These are phyloP conservation scores for Verruconis gallopava DNA, from an alignment of 2,329 filamentous ascomycete genomes.

Conservation along the genomic window DNA sequence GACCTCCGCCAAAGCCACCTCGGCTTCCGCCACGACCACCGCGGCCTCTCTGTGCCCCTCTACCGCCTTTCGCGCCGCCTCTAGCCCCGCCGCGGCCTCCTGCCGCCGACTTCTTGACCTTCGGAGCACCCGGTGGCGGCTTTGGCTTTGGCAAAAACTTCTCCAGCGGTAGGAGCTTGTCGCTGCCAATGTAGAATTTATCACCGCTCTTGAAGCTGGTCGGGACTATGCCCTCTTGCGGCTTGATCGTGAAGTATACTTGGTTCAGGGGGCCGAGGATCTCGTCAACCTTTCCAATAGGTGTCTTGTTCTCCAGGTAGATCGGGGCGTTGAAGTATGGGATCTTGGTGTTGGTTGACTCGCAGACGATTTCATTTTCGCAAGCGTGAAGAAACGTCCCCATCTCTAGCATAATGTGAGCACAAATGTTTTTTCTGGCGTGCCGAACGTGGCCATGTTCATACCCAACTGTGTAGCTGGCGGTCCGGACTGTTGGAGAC, in stretches of 20 bases:
- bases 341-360: slow-evolving; percentile 87
- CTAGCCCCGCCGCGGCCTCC: slow-evolving; percentile 33
- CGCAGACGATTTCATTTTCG: slow-evolving; percentile 97
- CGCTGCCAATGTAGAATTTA: slow-evolving; percentile 90
- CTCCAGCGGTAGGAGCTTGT: slow-evolving; percentile 90
- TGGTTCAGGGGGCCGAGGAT: slow-evolving; percentile 95
- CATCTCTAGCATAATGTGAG: slow-evolving; percentile 50
- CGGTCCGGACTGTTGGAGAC: slow-evolving; percentile 15
- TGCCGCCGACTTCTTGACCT: slow-evolving; percentile 58
- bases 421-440: background rate
- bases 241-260: slow-evolving; percentile 97
- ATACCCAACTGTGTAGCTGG: background rate
- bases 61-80: slow-evolving; percentile 26
- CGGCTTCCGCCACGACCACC: slow-evolving; percentile 30
- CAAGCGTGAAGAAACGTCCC: slow-evolving; percentile 86
- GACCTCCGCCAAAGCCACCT: slow-evolving; percentile 27
- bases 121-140: slow-evolving; percentile 41
- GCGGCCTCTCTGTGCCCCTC: slow-evolving; percentile 22
- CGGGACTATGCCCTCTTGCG: slow-evolving; percentile 89
- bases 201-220: slow-evolving; percentile 90
- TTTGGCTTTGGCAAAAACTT: slow-evolving; percentile 95
- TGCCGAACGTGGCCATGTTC: background rate
- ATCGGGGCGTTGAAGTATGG: slow-evolving; percentile 99
- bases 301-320: slow-evolving; percentile 96
- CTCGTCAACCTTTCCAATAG: slow-evolving; percentile 95